These are phyloP conservation scores for Yarrowia sp. DNA, from an alignment of 805 yeast genomes.

Conservation along the genomic window DNA sequence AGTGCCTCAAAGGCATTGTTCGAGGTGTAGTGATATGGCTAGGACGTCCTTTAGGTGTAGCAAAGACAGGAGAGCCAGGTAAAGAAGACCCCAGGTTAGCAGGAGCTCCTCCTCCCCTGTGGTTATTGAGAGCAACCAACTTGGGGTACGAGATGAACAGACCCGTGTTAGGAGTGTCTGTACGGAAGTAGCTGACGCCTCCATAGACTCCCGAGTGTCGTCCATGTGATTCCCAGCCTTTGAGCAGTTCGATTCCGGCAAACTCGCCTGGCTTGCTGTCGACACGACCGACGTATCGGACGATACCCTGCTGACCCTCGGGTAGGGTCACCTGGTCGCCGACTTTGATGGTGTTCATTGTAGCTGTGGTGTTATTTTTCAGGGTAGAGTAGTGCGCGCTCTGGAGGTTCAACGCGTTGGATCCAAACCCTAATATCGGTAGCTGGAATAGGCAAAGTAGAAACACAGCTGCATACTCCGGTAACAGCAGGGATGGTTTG, in stretches of 20 bases:
- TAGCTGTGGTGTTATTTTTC: background rate
- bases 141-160: slow-evolving; percentile 55
- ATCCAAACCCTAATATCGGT: background rate
- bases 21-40: slow-evolving; percentile 21
- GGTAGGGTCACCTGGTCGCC: slow-evolving; percentile 49
- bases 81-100: background rate
- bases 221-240: slow-evolving; percentile 62
- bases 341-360: slow-evolving; percentile 29
- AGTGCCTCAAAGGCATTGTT: slow-evolving; percentile 7
- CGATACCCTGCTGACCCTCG: slow-evolving; percentile 64
- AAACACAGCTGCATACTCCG: background rate
- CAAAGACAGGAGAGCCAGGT: slow-evolving; percentile 28
- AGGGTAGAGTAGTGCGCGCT: background rate
- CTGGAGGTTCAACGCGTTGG: slow-evolving; percentile 14
- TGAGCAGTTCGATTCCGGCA: slow-evolving; percentile 86
- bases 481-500: background rate
- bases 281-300: slow-evolving; percentile 71
- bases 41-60: slow-evolving; percentile 11
- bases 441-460: background rate
- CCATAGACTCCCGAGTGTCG: slow-evolving; percentile 82
- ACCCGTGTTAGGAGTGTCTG: slow-evolving; percentile 65
- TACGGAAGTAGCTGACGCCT: slow-evolving; percentile 66
- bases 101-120: background rate
- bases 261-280: slow-evolving; percentile 69
- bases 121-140: slow-evolving; percentile 39